A percentile compares a stretch with the other conserved stretches of the same genome.
phyloP scores from a whole-genome alignment of 352 stramenopile genomes.

The Phytophthora hibernalis region DNA sequence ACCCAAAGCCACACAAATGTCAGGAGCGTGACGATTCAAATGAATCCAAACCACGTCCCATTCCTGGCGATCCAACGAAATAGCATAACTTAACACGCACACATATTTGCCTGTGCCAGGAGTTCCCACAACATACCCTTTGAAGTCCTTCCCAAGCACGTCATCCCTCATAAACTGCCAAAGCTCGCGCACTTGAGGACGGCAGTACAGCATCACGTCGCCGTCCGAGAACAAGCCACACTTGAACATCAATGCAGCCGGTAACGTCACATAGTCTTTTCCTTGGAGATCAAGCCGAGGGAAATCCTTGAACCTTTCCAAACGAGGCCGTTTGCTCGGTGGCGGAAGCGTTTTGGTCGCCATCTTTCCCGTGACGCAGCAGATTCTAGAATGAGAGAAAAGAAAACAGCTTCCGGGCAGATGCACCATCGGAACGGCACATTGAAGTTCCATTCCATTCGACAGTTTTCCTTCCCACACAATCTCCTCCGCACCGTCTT shows the following conservation, averaged over 20 bases:
- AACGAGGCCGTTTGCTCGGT: background rate
- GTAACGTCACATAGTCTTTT: slow-evolving; percentile 8
- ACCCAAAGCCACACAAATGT: slow-evolving; percentile 1
- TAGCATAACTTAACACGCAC: slow-evolving; percentile 19
- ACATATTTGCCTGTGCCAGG: slow-evolving; percentile 33
- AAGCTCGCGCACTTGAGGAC: slow-evolving; percentile 10
- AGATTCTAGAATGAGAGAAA: too few species aligned
- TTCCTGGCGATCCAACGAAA: slow-evolving; percentile 27
- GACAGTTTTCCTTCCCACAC: background rate
- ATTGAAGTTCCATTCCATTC: background rate
- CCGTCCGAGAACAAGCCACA: background rate
- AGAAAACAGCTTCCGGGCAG: too few species aligned
- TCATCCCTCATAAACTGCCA: slow-evolving; percentile 10
- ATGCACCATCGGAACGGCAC: background rate
- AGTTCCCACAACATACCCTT: slow-evolving; percentile 28
- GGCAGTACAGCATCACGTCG: slow-evolving; percentile 21
- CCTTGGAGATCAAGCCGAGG: background rate
- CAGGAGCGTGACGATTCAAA: background rate
- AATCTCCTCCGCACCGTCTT: background rate
- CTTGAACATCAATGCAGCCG: slow-evolving; percentile 1
- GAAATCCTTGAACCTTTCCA: background rate
- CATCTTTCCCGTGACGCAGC: too few species aligned
- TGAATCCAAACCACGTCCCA: slow-evolving; percentile 39
- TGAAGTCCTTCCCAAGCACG: slow-evolving; percentile 13
- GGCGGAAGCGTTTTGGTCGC: background rate